Conservation (phyloP, 2,329 filamentous ascomycete species). For the Exophiala calicioides region DNA sequence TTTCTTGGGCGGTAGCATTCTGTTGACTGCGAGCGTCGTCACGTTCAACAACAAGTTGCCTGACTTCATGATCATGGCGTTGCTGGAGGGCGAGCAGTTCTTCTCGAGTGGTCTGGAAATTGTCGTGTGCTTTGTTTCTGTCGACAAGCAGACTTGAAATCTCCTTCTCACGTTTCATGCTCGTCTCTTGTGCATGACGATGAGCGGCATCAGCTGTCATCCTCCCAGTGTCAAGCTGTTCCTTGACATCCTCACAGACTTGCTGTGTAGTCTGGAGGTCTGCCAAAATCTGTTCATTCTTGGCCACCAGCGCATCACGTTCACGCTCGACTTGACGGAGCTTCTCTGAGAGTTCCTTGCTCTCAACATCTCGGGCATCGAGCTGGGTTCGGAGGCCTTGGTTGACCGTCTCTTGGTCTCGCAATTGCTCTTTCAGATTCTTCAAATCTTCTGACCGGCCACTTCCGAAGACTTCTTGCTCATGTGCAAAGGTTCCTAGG, state of each 20-base stretch:
- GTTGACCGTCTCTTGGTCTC: conserved; percentile 1
- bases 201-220: neutral
- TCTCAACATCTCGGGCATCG: conserved; percentile 5
- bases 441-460: neutral
- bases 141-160: too few relatives aligned
- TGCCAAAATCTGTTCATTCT: too few relatives aligned
- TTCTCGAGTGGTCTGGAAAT: neutral
- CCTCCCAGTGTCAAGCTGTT: neutral
- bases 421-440: neutral
- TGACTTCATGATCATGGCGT: neutral
- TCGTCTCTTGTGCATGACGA: too few relatives aligned
- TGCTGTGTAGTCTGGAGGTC: too few relatives aligned
- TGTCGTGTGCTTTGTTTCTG: too few relatives aligned
- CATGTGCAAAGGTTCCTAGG: neutral
- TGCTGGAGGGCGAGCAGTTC: neutral
- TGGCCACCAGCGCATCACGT: conserved; percentile 3
- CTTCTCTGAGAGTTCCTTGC: neutral
- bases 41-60: conserved; percentile 5
- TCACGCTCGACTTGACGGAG: neutral
- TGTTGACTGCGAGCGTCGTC: neutral
- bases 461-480: neutral
- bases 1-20: neutral
- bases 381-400: conserved; percentile 7
- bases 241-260: neutral
- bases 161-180: too few relatives aligned